Conservation (phyloP, 805 yeast species). For the Pichia insulana region DNA sequence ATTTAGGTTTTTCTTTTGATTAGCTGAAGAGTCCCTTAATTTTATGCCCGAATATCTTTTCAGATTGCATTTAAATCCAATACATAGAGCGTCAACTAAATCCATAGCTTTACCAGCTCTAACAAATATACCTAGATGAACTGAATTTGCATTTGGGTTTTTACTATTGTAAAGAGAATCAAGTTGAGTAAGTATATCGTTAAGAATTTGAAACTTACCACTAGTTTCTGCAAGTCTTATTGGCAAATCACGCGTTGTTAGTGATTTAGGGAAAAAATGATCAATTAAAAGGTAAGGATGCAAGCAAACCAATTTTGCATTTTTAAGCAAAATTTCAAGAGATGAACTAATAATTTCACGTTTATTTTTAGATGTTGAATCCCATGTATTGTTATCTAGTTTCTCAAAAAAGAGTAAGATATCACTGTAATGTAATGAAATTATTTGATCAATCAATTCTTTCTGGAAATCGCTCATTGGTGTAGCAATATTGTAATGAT, state of each 20-base stretch:
- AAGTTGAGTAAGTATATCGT: constrained; percentile 52
- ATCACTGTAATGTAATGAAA: constrained; percentile 85
- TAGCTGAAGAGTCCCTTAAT: constrained; percentile 36
- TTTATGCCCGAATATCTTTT: constrained; percentile 56
- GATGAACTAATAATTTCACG: constrained; percentile 58
- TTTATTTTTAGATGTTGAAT: constrained; percentile 10
- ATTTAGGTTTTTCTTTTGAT: constrained; percentile 16
- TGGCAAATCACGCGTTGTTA: constrained; percentile 64
- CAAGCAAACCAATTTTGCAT: constrained; percentile 71
- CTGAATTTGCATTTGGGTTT: constrained; percentile 17
- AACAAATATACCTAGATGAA: constrained; percentile 63
- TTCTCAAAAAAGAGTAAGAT: constrained; percentile 78
- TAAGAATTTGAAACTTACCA: constrained; percentile 73
- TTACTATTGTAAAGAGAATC: constrained; percentile 25
- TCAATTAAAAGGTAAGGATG: constrained; percentile 84
- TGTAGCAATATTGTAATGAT: constrained; percentile 72
- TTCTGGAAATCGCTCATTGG: constrained; percentile 83
- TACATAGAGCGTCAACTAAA: constrained; percentile 58
- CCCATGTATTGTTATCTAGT: constrained; percentile 27
- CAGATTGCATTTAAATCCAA: constrained; percentile 51
- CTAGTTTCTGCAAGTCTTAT: constrained; percentile 63
- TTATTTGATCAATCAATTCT: constrained; percentile 84
- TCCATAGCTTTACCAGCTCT: constrained; percentile 64
- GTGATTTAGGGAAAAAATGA: constrained; percentile 77
- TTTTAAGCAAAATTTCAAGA: constrained; percentile 62